These are phyloP conservation scores for Ceratocystis cubensis DNA, from an alignment of 2,329 filamentous ascomycete species.

Conservation along the genomic window DNA sequence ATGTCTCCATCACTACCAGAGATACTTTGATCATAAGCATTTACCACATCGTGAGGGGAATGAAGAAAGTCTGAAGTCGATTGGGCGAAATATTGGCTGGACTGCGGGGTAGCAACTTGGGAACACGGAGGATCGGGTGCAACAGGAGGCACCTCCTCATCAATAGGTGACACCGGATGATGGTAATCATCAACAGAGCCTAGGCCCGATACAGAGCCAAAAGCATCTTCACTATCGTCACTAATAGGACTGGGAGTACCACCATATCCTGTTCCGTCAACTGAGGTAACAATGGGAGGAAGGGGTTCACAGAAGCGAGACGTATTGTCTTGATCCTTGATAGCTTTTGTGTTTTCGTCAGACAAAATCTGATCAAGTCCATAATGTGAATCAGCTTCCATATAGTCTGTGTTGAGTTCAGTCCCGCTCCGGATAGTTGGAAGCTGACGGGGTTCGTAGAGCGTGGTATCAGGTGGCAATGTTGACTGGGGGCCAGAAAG, in stretches of 20 bases:
- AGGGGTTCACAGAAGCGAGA: constrained; percentile 51
- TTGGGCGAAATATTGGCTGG: background rate
- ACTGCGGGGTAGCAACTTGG: background rate
- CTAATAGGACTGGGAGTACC: constrained; percentile 20
- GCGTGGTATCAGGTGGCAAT: constrained; percentile 26
- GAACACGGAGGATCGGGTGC: background rate
- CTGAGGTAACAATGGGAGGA: constrained; percentile 56
- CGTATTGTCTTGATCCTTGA: constrained; percentile 37
- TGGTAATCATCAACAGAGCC: constrained; percentile 15
- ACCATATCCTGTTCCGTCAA: constrained; percentile 50
- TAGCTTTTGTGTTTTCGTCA: constrained; percentile 5
- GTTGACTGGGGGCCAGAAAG: constrained; percentile 24
- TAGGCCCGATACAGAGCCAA: constrained; percentile 12
- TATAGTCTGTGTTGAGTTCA: constrained; percentile 19
- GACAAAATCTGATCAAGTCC: constrained; percentile 8
- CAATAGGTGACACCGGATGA: constrained; percentile 19
- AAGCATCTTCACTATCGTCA: constrained; percentile 28
- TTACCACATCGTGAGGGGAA: background rate
- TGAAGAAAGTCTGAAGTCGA: background rate
- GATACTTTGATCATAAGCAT: background rate
- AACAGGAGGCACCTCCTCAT: constrained; percentile 8
- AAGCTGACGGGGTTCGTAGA: constrained; percentile 13
- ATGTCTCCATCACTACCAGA: background rate
- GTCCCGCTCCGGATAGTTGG: constrained; percentile 22
- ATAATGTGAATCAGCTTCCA: constrained; percentile 27